phyloP scores from a whole-genome alignment of 306 rosid species.

The Argentina anserina region DNA sequence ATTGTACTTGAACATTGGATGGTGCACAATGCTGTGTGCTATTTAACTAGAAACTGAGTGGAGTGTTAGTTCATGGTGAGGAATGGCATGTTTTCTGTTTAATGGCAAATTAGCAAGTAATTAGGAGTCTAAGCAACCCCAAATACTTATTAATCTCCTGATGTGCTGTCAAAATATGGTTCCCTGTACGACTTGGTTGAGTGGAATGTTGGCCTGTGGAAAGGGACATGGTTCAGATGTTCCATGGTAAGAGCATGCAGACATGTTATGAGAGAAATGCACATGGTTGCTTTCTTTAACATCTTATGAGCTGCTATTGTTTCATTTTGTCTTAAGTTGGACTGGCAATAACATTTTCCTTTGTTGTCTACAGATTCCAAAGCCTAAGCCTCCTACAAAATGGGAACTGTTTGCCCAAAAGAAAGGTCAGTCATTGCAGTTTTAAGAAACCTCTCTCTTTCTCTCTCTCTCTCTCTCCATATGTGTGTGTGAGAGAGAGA shows the following conservation, averaged over 20 bases:
- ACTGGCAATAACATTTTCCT: constrained; percentile 3
- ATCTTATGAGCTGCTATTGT: background rate
- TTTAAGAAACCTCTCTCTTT: background rate
- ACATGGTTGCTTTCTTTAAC: background rate
- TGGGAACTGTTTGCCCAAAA: constrained; percentile 85
- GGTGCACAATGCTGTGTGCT: background rate
- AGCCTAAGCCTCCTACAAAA: constrained; percentile 80
- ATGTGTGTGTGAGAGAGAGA: too few species aligned
- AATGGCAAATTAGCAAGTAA: background rate
- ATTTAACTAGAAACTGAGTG: too few species aligned
- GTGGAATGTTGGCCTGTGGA: background rate
- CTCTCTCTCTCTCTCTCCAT: background rate
- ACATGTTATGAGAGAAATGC: background rate
- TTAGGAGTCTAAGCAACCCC: background rate
- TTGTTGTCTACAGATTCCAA: constrained; percentile 59
- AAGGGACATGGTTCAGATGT: background rate
- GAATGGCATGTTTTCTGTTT: background rate
- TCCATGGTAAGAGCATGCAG: background rate
- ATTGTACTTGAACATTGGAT: background rate
- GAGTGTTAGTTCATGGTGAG: background rate
- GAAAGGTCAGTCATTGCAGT: constrained; percentile 51
- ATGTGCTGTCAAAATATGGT: background rate
- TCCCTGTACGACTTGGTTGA: background rate
- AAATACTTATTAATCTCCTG: background rate
- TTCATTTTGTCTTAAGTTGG: background rate